Evolutionary conservation across 176 grass and related monocot genomes (phyloP), one percentile per base, ranked within the genome.

Genomic region (Poa pratensis): DNA sequence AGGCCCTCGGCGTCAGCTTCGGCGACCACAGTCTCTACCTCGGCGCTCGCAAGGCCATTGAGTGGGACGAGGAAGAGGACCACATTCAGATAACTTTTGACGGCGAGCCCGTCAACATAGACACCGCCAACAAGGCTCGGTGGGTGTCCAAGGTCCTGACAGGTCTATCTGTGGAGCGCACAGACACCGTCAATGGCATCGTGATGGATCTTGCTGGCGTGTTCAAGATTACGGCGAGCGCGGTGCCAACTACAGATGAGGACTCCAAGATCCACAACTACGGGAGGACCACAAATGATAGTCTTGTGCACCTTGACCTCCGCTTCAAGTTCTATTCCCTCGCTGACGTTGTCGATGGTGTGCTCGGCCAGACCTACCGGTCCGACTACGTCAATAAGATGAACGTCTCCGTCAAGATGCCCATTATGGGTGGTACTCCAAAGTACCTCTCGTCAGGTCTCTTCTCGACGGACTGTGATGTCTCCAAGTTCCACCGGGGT

Each of bases 291-390:
- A 5, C 9, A 6, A 46, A 75, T 10, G 85, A 94, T 68, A 86
- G 52, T 84, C 84, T 94, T 3, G 89, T 86, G 10, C 89, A 94
- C 87, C 84, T 94, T 4, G 89, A 94, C 58, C 63, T 94, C 3
- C 82, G 83, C 2, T 94, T 91, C 87, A 89, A 87, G 77, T 94
- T 94, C 42, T 69, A 87, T 19, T 76, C 73, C 27, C 89, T 94
- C 69, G 76, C 55, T 52, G 55, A 67, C 11, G 18, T 19, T 18
- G 90, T 92, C 35, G 60, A 76, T 27, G 86, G 86, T 3, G 80
- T 83, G n/a, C 80, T 88, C 4, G 86, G 86, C 51, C 86, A 88
- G 20, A 83, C 72, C 2, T 88, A 83, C 48, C 46, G 71, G 20
- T 24, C 60, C 0, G 62, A 34, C 70, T 88, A 78, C 39, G 49